These are phyloP conservation scores for Wallacemonas sp. DNA, from an alignment of 208 protist genomes.

Conservation along the genomic window DNA sequence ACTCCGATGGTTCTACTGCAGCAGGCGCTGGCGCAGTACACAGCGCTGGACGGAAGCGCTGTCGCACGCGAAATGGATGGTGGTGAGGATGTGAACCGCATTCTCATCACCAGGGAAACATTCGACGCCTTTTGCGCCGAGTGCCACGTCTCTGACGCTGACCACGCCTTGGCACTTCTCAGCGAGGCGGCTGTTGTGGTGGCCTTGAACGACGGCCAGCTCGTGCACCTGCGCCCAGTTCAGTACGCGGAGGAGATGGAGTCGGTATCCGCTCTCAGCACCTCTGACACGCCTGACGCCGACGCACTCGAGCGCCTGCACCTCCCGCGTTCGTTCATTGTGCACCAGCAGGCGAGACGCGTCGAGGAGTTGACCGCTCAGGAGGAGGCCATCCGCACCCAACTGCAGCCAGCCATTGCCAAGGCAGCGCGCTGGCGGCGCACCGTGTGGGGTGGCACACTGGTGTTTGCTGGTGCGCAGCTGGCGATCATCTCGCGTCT, in stretches of 20 bases:
- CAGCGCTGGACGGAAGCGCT: constrained; percentile 24
- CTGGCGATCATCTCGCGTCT: constrained; percentile 81
- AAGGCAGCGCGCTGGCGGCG: constrained; percentile 58
- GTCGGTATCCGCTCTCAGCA: not conserved
- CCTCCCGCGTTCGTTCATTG: constrained; percentile 30
- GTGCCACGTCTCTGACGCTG: constrained; percentile 50
- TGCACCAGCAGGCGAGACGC: constrained; percentile 39
- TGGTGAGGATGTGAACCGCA: constrained; percentile 16
- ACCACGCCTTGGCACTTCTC: constrained; percentile 40
- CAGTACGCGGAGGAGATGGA: constrained; percentile 50
- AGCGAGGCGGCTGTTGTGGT: constrained; percentile 58
- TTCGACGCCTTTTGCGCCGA: constrained; percentile 59
- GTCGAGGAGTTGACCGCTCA: constrained; percentile 33
- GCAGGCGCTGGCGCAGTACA: constrained; percentile 53
- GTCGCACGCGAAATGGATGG: constrained; percentile 15
- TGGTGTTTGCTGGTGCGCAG: constrained; percentile 63
- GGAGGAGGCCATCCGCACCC: constrained; percentile 37
- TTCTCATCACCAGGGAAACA: constrained; percentile 50
- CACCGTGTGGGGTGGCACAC: constrained; percentile 56
- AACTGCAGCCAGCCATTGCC: constrained; percentile 47
- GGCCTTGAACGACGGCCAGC: constrained; percentile 37
- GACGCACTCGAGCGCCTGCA: not conserved
- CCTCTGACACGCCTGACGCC: not conserved
- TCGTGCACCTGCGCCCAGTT: constrained; percentile 65
- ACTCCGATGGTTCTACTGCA: constrained; percentile 60